Percentiles rank a stretch among this genome's conserved stretches.
phyloP scores from a whole-genome alignment of 495 filamentous ascomycete species.

The Aspergillus conjunctus region DNA sequence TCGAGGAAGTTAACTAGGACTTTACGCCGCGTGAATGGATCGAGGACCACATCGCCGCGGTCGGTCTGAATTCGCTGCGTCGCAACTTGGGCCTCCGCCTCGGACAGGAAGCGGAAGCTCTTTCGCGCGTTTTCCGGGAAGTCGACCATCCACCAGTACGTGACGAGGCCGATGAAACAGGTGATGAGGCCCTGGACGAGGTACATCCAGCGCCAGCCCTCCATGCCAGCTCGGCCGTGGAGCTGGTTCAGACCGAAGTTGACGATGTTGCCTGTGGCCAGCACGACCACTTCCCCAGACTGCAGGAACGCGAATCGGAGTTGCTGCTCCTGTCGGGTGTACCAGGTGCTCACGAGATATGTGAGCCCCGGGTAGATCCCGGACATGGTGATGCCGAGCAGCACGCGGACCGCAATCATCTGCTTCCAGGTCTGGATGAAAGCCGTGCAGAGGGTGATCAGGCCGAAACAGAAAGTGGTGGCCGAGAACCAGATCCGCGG shows the following conservation, averaged over 20 bases:
- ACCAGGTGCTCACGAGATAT: slow-evolving; percentile 74
- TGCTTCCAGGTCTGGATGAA: slow-evolving; percentile 68
- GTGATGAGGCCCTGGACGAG: slow-evolving; percentile 68
- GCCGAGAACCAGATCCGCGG: slow-evolving; percentile 68
- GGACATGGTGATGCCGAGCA: slow-evolving; percentile 68
- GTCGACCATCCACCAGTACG: slow-evolving; percentile 79
- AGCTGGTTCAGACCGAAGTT: slow-evolving; percentile 72
- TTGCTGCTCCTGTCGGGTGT: slow-evolving; percentile 71
- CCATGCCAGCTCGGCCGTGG: slow-evolving; percentile 58
- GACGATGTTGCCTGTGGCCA: slow-evolving; percentile 72
- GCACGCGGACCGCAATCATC: slow-evolving; percentile 71
- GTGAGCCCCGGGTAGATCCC: slow-evolving; percentile 74
- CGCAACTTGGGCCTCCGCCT: slow-evolving; percentile 58
- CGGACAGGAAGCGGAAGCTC: slow-evolving; percentile 64
- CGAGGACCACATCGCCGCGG: slow-evolving; percentile 64
- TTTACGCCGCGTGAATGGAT: slow-evolving; percentile 61
- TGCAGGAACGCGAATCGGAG: slow-evolving; percentile 75
- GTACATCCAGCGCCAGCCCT: slow-evolving; percentile 80
- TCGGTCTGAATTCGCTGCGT: slow-evolving; percentile 61
- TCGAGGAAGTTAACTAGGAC: slow-evolving; percentile 64
- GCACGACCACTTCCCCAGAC: slow-evolving; percentile 64
- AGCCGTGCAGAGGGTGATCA: slow-evolving; percentile 73
- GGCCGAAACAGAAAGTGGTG: slow-evolving; percentile 68
- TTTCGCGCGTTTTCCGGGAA: slow-evolving; percentile 69
- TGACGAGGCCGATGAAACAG: slow-evolving; percentile 65